A percentile compares a stretch with the other conserved stretches of the same genome.
phyloP scores from a whole-genome alignment of 192 early-diverging fungal genomes.

The Rhizophlyctis rosea region DNA sequence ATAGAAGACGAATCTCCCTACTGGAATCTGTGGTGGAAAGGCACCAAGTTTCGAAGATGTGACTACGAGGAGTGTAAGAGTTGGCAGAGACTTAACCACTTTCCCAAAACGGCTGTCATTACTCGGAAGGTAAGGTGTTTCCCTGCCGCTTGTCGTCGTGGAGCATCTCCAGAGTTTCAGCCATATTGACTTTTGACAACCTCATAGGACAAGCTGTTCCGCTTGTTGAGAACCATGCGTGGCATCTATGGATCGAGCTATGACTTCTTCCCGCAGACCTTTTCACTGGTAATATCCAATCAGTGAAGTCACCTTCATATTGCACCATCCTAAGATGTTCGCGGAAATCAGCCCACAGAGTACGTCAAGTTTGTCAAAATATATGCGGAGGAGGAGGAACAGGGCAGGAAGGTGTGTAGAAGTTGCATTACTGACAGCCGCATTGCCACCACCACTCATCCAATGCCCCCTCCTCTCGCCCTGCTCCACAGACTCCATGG shows the following conservation, averaged over 20 bases:
- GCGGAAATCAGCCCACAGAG: too few relatives aligned
- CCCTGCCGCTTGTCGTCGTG: background rate
- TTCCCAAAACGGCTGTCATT: slow-evolving; percentile 39
- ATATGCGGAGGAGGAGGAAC: slow-evolving; percentile 35
- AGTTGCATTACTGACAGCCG: background rate
- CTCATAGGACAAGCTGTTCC: slow-evolving; percentile 35
- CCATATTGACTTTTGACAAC: background rate
- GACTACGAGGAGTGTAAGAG: slow-evolving; percentile 36
- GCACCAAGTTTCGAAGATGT: slow-evolving; percentile 20
- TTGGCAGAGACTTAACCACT: slow-evolving; percentile 48
- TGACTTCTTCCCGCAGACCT: slow-evolving; percentile 44
- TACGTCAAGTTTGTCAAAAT: slow-evolving; percentile 41
- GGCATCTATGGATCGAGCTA: slow-evolving; percentile 41
- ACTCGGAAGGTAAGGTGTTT: slow-evolving; percentile 36
- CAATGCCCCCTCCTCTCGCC: slow-evolving; percentile 6
- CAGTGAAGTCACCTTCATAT: too few relatives aligned
- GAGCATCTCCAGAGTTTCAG: slow-evolving; percentile 1
- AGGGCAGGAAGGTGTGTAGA: slow-evolving; percentile 12
- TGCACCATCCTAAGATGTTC: too few relatives aligned
- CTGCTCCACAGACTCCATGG: too few relatives aligned
- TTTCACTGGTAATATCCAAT: too few relatives aligned
- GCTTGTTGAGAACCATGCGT: slow-evolving; percentile 42
- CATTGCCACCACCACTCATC: too few relatives aligned
- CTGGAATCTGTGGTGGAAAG: slow-evolving; percentile 52
- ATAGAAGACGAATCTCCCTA: slow-evolving; percentile 29